A percentile compares a stretch with the other conserved stretches of the same genome.
phyloP scores from a whole-genome alignment of 257 asterid genomes.

The Solanum peruvianum region DNA sequence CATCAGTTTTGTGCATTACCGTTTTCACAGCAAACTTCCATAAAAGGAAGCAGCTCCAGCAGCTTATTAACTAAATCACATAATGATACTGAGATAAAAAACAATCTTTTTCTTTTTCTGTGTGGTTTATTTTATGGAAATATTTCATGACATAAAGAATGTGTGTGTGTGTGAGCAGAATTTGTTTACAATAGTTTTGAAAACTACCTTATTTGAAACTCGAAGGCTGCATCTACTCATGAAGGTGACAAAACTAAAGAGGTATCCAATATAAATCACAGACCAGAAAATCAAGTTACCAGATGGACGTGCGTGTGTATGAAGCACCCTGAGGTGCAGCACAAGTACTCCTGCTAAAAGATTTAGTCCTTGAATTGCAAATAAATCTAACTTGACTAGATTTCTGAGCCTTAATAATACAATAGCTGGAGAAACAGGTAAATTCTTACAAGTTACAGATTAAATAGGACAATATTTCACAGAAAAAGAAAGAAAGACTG shows the following conservation, averaged over 20 bases:
- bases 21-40: neutral
- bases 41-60: neutral
- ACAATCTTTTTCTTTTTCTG: neutral
- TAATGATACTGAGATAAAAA: neutral
- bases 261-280: neutral
- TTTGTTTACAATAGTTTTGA: neutral
- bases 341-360: neutral
- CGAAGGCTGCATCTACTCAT: neutral
- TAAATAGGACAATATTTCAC: neutral
- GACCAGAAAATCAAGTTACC: neutral
- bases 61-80: neutral
- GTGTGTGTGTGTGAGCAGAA: neutral
- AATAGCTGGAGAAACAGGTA: neutral
- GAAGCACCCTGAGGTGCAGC: neutral
- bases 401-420: neutral
- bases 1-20: neutral
- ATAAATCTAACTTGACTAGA: neutral
- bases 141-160: neutral
- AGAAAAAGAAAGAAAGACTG: neutral
- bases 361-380: neutral
- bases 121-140: neutral
- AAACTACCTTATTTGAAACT: neutral
- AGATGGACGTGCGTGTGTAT: neutral
- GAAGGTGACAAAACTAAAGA: neutral
- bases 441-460: neutral